Conservation (phyloP, 176 grass and related monocot species). For the Carex pumila region DNA sequence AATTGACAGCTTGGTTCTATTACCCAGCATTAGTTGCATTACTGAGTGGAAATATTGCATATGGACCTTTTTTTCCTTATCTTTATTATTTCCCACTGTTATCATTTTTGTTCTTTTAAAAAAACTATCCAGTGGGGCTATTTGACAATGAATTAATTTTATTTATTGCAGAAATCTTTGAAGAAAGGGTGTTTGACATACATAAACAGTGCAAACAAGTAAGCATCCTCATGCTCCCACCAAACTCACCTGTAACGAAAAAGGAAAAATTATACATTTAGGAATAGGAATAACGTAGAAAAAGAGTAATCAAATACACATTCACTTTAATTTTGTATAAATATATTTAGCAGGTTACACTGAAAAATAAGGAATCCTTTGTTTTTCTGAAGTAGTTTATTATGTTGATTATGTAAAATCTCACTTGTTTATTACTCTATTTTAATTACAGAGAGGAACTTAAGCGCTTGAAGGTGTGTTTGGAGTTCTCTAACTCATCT, state of each 20-base stretch:
- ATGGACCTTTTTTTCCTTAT: not conserved
- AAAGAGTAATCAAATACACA: not conserved
- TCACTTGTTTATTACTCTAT: conserved; percentile 10
- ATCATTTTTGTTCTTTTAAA: not conserved
- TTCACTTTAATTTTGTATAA: too few relatives aligned
- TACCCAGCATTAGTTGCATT: not conserved
- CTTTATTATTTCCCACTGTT: not conserved
- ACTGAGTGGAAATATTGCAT: not conserved
- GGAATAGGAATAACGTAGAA: not conserved
- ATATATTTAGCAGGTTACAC: not conserved
- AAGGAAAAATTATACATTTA: not conserved
- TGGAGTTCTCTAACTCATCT: not conserved
- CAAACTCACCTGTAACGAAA: not conserved
- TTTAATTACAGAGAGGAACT: conserved; percentile 14
- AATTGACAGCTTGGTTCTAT: not conserved
- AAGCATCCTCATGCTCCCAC: not conserved
- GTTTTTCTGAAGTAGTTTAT: not conserved
- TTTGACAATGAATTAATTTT: not conserved
- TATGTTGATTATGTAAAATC: not conserved
- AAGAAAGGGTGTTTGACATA: conserved; percentile 11
- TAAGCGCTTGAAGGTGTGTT: conserved; percentile 18
- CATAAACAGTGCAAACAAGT: conserved; percentile 21
- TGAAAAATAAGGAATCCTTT: not conserved
- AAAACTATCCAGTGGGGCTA: not conserved
- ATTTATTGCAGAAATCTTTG: conserved; percentile 17